Percentiles rank a stretch among this genome's conserved stretches.
phyloP scores from a whole-genome alignment of 805 yeast species.

The Wickerhamomyces mucosus region DNA sequence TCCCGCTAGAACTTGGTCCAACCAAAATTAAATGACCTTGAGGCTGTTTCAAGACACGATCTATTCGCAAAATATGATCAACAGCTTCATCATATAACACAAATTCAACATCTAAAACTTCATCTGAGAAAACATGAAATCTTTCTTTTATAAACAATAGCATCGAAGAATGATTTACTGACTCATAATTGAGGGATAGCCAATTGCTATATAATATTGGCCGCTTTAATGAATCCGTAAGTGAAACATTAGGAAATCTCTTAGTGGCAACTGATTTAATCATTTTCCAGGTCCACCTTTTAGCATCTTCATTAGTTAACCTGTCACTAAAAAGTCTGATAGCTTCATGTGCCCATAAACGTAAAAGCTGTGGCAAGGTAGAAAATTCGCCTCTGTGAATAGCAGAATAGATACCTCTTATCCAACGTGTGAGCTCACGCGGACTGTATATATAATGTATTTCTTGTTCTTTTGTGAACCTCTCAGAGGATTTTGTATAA shows the following conservation, averaged over 20 bases:
- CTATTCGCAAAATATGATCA: constrained; percentile 70
- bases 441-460: constrained; percentile 77
- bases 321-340: constrained; percentile 71
- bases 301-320: constrained; percentile 38
- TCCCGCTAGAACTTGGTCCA: constrained; percentile 80
- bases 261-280: constrained; percentile 23
- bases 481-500: constrained; percentile 34
- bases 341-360: constrained; percentile 79
- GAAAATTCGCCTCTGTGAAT: constrained; percentile 27
- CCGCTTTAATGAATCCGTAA: constrained; percentile 23
- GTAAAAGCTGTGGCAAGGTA: constrained; percentile 34
- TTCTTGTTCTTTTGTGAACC: constrained; percentile 29
- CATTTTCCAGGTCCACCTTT: constrained; percentile 37
- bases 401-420: constrained; percentile 58
- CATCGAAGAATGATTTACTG: constrained; percentile 42
- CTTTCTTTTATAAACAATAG: constrained; percentile 51
- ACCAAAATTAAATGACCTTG: constrained; percentile 87
- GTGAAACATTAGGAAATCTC: constrained; percentile 39
- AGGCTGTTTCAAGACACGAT: constrained; percentile 70
- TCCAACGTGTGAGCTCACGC: constrained; percentile 85
- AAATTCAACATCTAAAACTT: constrained; percentile 52
- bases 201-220: constrained; percentile 70
- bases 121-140: constrained; percentile 66
- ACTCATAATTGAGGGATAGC: constrained; percentile 54
- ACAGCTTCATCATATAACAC: constrained; percentile 61